phyloP scores from a whole-genome alignment of 805 yeast species.

The Yarrowia hollandica region DNA sequence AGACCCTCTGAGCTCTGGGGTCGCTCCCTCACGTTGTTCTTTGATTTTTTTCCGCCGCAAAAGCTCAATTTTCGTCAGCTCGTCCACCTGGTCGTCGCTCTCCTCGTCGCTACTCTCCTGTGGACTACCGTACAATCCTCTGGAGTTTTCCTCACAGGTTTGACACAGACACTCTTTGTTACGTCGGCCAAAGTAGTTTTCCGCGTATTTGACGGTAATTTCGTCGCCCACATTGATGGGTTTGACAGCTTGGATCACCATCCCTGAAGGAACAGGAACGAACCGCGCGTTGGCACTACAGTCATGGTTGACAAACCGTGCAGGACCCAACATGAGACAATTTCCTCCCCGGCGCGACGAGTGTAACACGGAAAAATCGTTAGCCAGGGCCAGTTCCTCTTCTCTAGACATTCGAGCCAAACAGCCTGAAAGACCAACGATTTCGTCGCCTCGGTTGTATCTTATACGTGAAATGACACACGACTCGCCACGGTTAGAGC shows the following conservation, averaged over 20 bases:
- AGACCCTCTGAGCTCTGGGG: neutral
- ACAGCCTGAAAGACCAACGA: conserved; percentile 44
- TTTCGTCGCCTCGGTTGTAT: conserved; percentile 40
- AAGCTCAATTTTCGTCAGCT: conserved; percentile 14
- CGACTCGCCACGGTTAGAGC: conserved; percentile 42
- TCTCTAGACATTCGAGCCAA: conserved; percentile 42
- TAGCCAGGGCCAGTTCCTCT: conserved; percentile 41
- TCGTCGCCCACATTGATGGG: conserved; percentile 49
- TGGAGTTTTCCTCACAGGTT: conserved; percentile 43
- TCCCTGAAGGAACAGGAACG: conserved; percentile 37
- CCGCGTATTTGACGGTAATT: conserved; percentile 48
- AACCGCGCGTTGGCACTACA: conserved; percentile 49
- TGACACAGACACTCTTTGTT: conserved; percentile 50
- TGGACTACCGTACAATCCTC: neutral
- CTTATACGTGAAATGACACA: conserved; percentile 45
- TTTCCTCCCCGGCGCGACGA: conserved; percentile 41
- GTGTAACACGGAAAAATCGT: conserved; percentile 48
- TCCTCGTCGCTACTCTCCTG: conserved; percentile 21
- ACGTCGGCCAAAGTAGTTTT: conserved; percentile 47
- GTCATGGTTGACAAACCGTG: conserved; percentile 52
- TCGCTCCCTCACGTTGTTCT: neutral
- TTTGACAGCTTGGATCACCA: conserved; percentile 43
- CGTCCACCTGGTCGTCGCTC: conserved; percentile 17
- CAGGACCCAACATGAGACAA: conserved; percentile 51
- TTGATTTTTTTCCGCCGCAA: neutral